Evolutionary conservation across 179 eudicot species (phyloP), one percentile per base, ranked within the genome.

Genomic region (Drosera spatulata): DNA sequence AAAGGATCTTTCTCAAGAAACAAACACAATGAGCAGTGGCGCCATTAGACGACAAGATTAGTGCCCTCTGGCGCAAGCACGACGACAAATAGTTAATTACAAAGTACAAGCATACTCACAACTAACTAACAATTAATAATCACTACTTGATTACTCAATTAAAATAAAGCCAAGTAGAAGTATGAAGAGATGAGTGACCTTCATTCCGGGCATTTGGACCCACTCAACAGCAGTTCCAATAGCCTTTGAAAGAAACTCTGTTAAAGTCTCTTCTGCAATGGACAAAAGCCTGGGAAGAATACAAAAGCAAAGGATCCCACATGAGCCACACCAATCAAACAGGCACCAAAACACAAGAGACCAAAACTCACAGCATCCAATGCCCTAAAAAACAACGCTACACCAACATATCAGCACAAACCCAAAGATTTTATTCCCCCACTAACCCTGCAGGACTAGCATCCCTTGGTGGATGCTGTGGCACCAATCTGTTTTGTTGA

Each of bases 181-280:
- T 22, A 22, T 22, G 33, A 22, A 22, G 33, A 22, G 33, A 45
- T 45, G 6, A 44, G 40, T 70, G 49, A 93, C 99, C 99, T 93
- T 93, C 99, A 93, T 93, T 85, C 96, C 99, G 82, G 95, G 95
- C 99, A 93, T 93, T 77, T 84, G 99, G 75, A 93, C 96, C 99
- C 99, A 93, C 81, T 93, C 96, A 59, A 93, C 90, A 73, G 99
- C 96, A 81, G 99, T 93, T 80, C 99, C 99, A 12, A 94, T 93
- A 70, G 99, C 99, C 95, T 93, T 93, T 10, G 96, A 93, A 66
- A 93, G 96, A 93, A 93, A 93, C 93, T 89, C 99, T 72, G 95
- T 78, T 82, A 93, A 77, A 62, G 96, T 89, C 76, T 93, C 96
- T 81, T 93, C 99, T 39, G 99, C 99, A 59, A 93, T 85, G 33